These are phyloP conservation scores for Sonneratia alba DNA, from an alignment of 345 rosid species.

Conservation along the genomic window DNA sequence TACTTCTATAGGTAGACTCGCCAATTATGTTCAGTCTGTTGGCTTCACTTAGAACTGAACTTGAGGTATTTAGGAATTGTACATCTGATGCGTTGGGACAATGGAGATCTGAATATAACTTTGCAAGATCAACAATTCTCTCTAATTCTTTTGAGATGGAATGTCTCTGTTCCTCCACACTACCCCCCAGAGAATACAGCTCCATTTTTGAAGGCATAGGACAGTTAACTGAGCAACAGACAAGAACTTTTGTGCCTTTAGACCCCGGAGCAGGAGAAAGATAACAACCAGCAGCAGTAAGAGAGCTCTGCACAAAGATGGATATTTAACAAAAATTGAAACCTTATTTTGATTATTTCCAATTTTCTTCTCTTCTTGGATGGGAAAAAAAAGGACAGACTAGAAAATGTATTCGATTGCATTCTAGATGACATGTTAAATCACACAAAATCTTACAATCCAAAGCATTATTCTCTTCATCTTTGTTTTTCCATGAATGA, in stretches of 20 bases:
- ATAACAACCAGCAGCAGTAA: conserved; percentile 91
- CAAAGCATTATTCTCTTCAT: neutral
- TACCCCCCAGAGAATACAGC: conserved; percentile 16
- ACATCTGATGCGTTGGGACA: conserved; percentile 20
- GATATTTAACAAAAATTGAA: neutral
- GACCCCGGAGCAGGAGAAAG: conserved; percentile 85
- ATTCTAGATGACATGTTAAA: too few relatives aligned
- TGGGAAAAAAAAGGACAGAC: too few relatives aligned
- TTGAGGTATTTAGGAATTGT: conserved; percentile 40
- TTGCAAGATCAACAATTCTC: conserved; percentile 38
- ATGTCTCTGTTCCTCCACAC: conserved; percentile 19
- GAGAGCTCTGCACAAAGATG: conserved; percentile 39
- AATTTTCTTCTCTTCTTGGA: neutral
- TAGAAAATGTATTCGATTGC: too few relatives aligned
- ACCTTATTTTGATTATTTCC: neutral
- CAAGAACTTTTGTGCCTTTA: conserved; percentile 62
- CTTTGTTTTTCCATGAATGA: neutral
- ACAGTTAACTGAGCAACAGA: conserved; percentile 63
- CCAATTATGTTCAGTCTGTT: conserved; percentile 49
- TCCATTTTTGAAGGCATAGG: conserved; percentile 49
- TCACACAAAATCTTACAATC: neutral
- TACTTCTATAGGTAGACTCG: conserved; percentile 43
- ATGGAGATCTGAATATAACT: conserved; percentile 16
- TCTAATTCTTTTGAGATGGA: conserved; percentile 20
- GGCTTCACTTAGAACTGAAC: conserved; percentile 57